A percentile compares a stretch with the other conserved stretches of the same genome.
Conservation (phyloP, 495 filamentous ascomycete species). For the Aspergillus incahuasiensis region DNA sequence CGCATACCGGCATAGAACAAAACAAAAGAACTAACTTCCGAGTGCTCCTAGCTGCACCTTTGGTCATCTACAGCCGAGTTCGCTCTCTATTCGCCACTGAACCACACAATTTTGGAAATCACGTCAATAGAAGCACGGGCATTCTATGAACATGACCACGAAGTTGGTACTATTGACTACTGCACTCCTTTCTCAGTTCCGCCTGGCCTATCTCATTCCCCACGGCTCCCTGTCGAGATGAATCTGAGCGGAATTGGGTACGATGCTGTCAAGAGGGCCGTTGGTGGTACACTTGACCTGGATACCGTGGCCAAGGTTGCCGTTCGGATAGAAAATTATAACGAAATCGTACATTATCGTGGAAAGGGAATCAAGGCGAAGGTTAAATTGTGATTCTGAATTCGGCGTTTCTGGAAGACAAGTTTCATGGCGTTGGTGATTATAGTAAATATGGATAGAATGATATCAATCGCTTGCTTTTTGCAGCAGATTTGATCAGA, state of each 20-base stretch:
- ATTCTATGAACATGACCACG: slow-evolving; percentile 72
- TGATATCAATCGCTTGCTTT: too few species aligned
- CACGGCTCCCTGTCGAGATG: slow-evolving; percentile 77
- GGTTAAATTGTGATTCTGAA: slow-evolving; percentile 50
- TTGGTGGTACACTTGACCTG: slow-evolving; percentile 76
- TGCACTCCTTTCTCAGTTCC: slow-evolving; percentile 69
- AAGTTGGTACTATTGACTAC: slow-evolving; percentile 71
- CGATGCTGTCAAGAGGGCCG: slow-evolving; percentile 69
- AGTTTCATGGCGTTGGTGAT: not conserved
- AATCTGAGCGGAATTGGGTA: slow-evolving; percentile 74
- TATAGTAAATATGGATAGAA: too few species aligned
- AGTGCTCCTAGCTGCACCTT: slow-evolving; percentile 58
- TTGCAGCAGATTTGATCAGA: too few species aligned
- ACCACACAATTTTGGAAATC: slow-evolving; percentile 64
- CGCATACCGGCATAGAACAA: not conserved
- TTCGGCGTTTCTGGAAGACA: not conserved
- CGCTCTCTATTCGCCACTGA: slow-evolving; percentile 72
- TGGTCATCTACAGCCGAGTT: slow-evolving; percentile 84
- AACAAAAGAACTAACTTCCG: slow-evolving; percentile 16
- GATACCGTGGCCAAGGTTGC: slow-evolving; percentile 71
- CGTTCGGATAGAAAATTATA: slow-evolving; percentile 68
- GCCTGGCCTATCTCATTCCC: slow-evolving; percentile 65
- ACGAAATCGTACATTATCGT: slow-evolving; percentile 61
- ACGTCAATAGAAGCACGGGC: slow-evolving; percentile 78
- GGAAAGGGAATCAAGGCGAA: slow-evolving; percentile 72